phyloP scores from a whole-genome alignment of 2,329 filamentous ascomycete species.

The Elsinoe necatrix region DNA sequence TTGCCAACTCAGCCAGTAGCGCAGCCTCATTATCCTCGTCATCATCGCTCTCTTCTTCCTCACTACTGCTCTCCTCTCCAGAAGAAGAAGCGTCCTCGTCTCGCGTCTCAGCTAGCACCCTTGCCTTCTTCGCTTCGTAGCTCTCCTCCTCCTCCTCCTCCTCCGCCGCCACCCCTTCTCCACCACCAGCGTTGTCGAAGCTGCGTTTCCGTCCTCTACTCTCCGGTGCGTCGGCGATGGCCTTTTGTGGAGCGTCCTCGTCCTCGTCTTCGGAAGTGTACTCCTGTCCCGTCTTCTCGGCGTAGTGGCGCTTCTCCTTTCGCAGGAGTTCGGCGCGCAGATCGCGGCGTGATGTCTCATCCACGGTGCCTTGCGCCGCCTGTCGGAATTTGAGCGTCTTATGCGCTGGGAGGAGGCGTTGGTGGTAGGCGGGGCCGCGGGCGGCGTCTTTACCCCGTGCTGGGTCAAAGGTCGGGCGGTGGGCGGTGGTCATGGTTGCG shows the following conservation, averaged over 20 bases:
- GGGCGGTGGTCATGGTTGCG: conserved; percentile 46
- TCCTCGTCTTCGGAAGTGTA: conserved; percentile 31
- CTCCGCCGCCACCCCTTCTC: conserved; percentile 25
- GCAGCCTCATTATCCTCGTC: conserved; percentile 77
- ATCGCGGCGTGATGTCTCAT: conserved; percentile 63
- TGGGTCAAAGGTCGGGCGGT: conserved; percentile 92
- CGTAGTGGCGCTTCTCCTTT: conserved; percentile 79
- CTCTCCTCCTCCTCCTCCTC: conserved; percentile 51
- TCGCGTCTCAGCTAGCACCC: conserved; percentile 77
- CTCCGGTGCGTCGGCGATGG: conserved; percentile 40
- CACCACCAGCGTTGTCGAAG: conserved; percentile 43
- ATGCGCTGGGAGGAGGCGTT: conserved; percentile 87
- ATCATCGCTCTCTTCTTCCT: conserved; percentile 51
- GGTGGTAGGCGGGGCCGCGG: conserved; percentile 88
- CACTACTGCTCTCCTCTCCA: conserved; percentile 21
- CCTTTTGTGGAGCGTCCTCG: conserved; percentile 23
- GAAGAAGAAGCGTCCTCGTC: conserved; percentile 74
- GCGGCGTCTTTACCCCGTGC: conserved; percentile 91
- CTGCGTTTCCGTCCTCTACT: conserved; percentile 51
- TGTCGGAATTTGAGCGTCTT: conserved; percentile 85
- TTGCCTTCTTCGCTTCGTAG: conserved; percentile 69
- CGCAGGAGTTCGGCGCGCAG: conserved; percentile 81
- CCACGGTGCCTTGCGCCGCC: conserved; percentile 80
- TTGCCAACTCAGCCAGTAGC: conserved; percentile 84
- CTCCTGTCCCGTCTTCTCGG: conserved; percentile 64